Percentiles rank a stretch among this genome's conserved stretches.
These are phyloP conservation scores for Violaceomyces palustris DNA, from an alignment of 1,284 basidiomycete species.

Conservation along the genomic window DNA sequence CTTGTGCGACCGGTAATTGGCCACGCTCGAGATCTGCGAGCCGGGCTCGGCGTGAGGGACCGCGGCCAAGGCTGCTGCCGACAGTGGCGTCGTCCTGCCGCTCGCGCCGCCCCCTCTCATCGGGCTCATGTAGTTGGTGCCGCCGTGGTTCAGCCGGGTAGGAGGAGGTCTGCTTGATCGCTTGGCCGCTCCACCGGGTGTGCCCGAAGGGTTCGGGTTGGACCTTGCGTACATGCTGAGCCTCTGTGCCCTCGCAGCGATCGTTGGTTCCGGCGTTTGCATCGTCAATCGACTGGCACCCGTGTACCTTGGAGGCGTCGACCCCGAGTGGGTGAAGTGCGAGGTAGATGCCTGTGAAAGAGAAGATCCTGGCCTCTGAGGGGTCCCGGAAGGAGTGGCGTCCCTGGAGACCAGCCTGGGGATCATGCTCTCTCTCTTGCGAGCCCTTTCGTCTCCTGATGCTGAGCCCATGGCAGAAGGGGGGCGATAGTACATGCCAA, in stretches of 20 bases:
- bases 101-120: not conserved
- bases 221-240: constrained; percentile 36
- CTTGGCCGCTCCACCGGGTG: constrained; percentile 6
- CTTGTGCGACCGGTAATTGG: constrained; percentile 25
- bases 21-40: constrained; percentile 18
- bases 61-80: constrained; percentile 40
- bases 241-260: constrained; percentile 37
- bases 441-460: constrained; percentile 12
- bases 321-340: not conserved
- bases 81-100: constrained; percentile 39
- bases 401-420: too few species aligned
- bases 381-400: too few species aligned
- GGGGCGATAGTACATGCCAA: constrained; percentile 36
- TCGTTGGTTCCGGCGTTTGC: constrained; percentile 47
- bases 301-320: constrained; percentile 18
- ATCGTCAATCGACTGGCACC: constrained; percentile 32
- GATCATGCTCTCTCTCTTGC: constrained; percentile 32
- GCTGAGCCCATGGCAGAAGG: constrained; percentile 26
- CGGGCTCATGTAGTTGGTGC: not conserved
- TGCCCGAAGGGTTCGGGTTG: constrained; percentile 12
- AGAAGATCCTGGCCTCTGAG: constrained; percentile 29
- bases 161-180: constrained; percentile 42
- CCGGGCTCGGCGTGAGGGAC: constrained; percentile 28
- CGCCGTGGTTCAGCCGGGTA: constrained; percentile 11
- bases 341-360: constrained; percentile 27